These are phyloP conservation scores for Plasmopara muralis DNA, from an alignment of 352 stramenopile genomes.

Conservation along the genomic window DNA sequence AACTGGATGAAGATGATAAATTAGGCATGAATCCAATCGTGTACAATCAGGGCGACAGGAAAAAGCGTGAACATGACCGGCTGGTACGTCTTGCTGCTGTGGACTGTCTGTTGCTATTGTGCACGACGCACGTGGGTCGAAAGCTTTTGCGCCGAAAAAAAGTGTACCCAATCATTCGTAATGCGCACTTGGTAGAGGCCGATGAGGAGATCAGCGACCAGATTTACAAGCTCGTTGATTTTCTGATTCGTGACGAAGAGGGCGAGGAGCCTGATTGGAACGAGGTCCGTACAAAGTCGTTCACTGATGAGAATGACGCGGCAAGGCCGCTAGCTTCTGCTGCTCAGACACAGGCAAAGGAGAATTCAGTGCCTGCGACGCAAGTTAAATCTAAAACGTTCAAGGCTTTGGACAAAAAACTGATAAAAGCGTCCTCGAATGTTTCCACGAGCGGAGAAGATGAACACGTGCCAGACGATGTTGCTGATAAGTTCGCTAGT, in stretches of 20 bases:
- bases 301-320: constrained; percentile 29
- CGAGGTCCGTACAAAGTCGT: constrained; percentile 58
- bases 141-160: constrained; percentile 81
- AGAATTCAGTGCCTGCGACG: constrained; percentile 3
- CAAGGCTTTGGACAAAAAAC: constrained; percentile 10
- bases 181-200: constrained; percentile 71
- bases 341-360: too few relatives aligned
- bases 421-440: constrained; percentile 22
- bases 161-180: constrained; percentile 79
- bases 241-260: constrained; percentile 83
- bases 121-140: constrained; percentile 69
- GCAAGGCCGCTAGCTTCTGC: too few relatives aligned
- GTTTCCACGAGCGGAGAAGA: constrained; percentile 39
- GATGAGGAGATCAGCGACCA: constrained; percentile 81
- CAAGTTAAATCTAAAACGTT: constrained; percentile 14
- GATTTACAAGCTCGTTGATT: constrained; percentile 87
- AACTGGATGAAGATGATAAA: constrained; percentile 74
- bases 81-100: constrained; percentile 63
- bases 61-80: constrained; percentile 75
- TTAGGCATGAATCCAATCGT: constrained; percentile 72
- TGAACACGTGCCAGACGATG: constrained; percentile 61
- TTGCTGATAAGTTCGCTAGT: constrained; percentile 54
- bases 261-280: constrained; percentile 82
- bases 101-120: constrained; percentile 70
- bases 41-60: constrained; percentile 71